Conservation (phyloP, 2,329 filamentous ascomycete species). For the Pseudopithomyces chartarum region DNA sequence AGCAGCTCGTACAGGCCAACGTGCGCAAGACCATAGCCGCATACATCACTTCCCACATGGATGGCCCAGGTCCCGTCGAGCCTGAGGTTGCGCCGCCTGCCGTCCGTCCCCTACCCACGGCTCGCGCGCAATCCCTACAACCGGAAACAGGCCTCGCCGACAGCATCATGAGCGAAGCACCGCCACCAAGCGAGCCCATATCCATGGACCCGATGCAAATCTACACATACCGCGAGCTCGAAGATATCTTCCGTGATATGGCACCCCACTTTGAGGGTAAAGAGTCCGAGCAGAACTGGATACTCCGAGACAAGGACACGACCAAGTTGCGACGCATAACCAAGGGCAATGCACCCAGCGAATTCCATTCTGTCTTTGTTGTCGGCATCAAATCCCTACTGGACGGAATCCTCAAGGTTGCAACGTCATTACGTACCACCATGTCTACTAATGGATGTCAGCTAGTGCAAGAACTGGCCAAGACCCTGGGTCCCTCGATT, state of each 20-base stretch:
- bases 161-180: conserved; percentile 56
- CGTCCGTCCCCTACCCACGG: conserved; percentile 32
- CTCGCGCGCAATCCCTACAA: conserved; percentile 44
- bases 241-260: conserved; percentile 86
- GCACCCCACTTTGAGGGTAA: conserved; percentile 79
- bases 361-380: conserved; percentile 75
- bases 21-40: conserved; percentile 85
- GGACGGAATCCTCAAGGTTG: conserved; percentile 86
- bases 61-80: conserved; percentile 60
- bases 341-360: conserved; percentile 80
- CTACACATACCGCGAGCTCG: conserved; percentile 83
- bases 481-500: conserved; percentile 74
- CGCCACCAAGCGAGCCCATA: conserved; percentile 69
- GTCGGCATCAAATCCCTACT: conserved; percentile 72
- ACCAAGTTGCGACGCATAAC: conserved; percentile 77
- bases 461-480: conserved; percentile 82
- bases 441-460: conserved; percentile 85
- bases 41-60: conserved; percentile 78
- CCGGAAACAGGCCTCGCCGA: conserved; percentile 52
- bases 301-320: conserved; percentile 80
- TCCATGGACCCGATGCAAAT: conserved; percentile 80
- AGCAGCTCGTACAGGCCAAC: conserved; percentile 80
- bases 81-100: conserved; percentile 31
- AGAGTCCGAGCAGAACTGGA: conserved; percentile 91
- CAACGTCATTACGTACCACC: conserved; percentile 84